These are phyloP conservation scores for Fusarium lyarnte DNA, from an alignment of 2,329 filamentous ascomycete genomes.

Conservation along the genomic window DNA sequence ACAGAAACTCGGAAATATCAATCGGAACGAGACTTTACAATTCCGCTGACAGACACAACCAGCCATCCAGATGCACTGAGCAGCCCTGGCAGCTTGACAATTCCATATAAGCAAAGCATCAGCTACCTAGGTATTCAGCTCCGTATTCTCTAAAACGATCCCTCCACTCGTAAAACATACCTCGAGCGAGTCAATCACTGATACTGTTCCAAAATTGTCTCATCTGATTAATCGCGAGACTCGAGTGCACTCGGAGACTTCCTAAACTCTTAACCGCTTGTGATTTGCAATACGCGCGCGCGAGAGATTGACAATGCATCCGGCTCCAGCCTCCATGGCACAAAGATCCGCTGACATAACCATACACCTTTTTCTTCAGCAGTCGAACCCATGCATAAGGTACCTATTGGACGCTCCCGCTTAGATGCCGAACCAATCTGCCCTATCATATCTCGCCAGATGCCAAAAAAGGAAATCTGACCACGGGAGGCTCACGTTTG, in stretches of 20 bases:
- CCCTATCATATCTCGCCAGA: conserved; percentile 13
- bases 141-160: neutral
- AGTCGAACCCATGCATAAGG: neutral
- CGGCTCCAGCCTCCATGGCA: neutral
- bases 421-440: neutral
- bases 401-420: neutral
- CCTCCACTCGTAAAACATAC: neutral
- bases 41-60: neutral
- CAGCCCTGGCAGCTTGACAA: neutral
- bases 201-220: neutral
- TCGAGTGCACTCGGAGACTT: neutral
- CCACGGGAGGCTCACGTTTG: neutral
- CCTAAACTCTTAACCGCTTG: neutral
- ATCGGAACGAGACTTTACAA: neutral
- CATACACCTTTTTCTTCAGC: neutral
- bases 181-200: neutral
- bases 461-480: conserved; percentile 19
- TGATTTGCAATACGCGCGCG: conserved; percentile 25
- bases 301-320: neutral
- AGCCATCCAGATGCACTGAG: neutral
- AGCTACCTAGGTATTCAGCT: neutral
- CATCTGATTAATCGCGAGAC: neutral
- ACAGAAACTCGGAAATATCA: neutral
- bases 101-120: neutral
- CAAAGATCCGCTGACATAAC: conserved; percentile 6